These are phyloP conservation scores for Mycena rebaudengoi DNA, from an alignment of 768 basidiomycete genomes.

Conservation along the genomic window DNA sequence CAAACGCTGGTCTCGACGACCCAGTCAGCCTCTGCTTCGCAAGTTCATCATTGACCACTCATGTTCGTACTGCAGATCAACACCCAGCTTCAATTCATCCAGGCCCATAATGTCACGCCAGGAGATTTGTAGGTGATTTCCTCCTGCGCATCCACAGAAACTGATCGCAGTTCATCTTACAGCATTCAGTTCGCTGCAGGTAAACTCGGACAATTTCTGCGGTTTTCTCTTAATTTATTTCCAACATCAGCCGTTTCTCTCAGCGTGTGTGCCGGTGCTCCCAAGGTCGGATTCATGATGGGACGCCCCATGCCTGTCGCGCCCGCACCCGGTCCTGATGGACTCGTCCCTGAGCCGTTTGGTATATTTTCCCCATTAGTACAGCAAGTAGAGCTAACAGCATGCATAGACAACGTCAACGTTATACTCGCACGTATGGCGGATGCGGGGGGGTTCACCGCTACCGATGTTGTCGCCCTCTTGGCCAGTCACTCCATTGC, in stretches of 20 bases:
- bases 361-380: neutral
- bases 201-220: neutral
- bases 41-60: neutral
- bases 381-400: neutral
- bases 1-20: constrained; percentile 42
- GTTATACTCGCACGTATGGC: constrained; percentile 28
- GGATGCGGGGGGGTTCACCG: constrained; percentile 31
- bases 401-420: constrained; percentile 3
- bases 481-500: constrained; percentile 30
- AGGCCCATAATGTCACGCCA: constrained; percentile 30
- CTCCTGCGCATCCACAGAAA: too few relatives aligned
- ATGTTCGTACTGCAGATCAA: too few relatives aligned
- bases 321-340: constrained; percentile 15
- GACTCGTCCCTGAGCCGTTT: constrained; percentile 32
- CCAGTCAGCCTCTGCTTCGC: constrained; percentile 3
- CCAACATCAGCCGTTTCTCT: constrained; percentile 31
- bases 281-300: constrained; percentile 37
- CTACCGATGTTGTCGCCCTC: constrained; percentile 33
- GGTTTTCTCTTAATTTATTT: neutral
- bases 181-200: constrained; percentile 40
- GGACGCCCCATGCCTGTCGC: constrained; percentile 33
- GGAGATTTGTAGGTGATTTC: constrained; percentile 38
- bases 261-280: constrained; percentile 43
- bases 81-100: constrained; percentile 31
- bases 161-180: neutral